Evolutionary conservation across 75 land plant species (phyloP), one percentile per base, ranked within the genome.

Genomic region (Selaginella tamariscina): DNA sequence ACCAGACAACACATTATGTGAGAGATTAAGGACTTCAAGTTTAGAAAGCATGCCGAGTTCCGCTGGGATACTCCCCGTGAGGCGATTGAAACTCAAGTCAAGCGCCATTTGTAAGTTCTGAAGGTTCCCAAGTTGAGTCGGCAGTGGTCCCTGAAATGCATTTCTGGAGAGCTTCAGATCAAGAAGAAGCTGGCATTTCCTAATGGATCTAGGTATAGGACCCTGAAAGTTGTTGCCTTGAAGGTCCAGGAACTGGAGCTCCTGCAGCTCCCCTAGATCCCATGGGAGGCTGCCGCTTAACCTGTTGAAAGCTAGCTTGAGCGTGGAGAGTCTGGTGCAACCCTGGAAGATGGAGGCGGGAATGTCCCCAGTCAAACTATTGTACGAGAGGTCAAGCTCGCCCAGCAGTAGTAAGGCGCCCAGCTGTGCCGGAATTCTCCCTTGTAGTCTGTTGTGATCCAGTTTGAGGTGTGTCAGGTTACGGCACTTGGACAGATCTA

Each of bases 181-280:
- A 8, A 18, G 1, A 1, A 44, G 13, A 0, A 23, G 84, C 70
- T 1, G 84, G 85, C 1, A 78, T 29, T 30, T 82, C 84, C 30
- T 87, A 84, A 15, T 84, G 79, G 44, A 73, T 83, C 11, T 81
- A 73, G 70, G 84, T 87, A 67, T 82, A 78, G 2, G 57, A 39
- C 49, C 49, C 49, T 78, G 33, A 79, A 87, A 56, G 80, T 73
- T 2, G 82, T 67, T 0, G 77, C 65, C 13, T 78, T 80, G 73
- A 84, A 82, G n/a, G 81, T 84, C 27, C 74, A 77, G 62, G 82
- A 71, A 15, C 49, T 39, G 49, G 11, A 39, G 15, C 11, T 39
- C 15, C n/a, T n/a, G n/a, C n/a, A n/a, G n/a, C n/a, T n/a, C n/a
- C n/a, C n/a, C n/a, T n/a, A n/a, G n/a, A n/a, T n/a, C n/a, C n/a